Conservation (phyloP, 2,329 filamentous ascomycete genomes). For the Penicillium italicum region DNA sequence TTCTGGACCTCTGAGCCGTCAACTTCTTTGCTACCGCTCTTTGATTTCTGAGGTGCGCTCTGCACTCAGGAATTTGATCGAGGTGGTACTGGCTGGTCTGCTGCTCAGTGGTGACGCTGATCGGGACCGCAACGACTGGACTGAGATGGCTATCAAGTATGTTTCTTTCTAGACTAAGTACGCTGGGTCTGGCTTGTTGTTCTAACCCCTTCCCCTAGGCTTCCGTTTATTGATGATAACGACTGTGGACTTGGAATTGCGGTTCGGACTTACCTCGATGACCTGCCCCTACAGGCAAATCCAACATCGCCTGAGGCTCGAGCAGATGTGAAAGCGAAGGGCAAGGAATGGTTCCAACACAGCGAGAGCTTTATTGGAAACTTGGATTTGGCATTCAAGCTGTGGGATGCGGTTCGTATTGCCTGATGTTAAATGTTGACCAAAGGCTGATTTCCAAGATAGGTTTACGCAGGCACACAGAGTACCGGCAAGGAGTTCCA, state of each 20-base stretch:
- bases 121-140: constrained; percentile 63
- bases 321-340: constrained; percentile 50
- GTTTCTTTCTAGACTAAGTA: constrained; percentile 25
- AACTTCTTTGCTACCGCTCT: constrained; percentile 80
- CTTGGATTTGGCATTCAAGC: constrained; percentile 56
- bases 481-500: constrained; percentile 51
- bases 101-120: constrained; percentile 76
- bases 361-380: constrained; percentile 57
- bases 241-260: constrained; percentile 48
- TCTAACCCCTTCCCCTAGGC: constrained; percentile 22
- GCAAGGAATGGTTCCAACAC: constrained; percentile 60
- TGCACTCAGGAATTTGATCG: constrained; percentile 75
- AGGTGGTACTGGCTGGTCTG: constrained; percentile 75
- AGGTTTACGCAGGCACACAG: constrained; percentile 59
- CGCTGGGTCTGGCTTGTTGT: not conserved
- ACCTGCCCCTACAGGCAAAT: constrained; percentile 56
- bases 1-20: constrained; percentile 88
- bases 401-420: constrained; percentile 62
- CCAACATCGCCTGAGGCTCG: constrained; percentile 50
- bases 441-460: constrained; percentile 13
- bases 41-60: constrained; percentile 75
- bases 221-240: constrained; percentile 46
- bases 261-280: constrained; percentile 48
- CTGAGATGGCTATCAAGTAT: constrained; percentile 69
- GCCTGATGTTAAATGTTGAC: not conserved